Base-by-base conservation (phyloP, 2,329 filamentous ascomycete species). In the Epichloe hybrida region DNA sequence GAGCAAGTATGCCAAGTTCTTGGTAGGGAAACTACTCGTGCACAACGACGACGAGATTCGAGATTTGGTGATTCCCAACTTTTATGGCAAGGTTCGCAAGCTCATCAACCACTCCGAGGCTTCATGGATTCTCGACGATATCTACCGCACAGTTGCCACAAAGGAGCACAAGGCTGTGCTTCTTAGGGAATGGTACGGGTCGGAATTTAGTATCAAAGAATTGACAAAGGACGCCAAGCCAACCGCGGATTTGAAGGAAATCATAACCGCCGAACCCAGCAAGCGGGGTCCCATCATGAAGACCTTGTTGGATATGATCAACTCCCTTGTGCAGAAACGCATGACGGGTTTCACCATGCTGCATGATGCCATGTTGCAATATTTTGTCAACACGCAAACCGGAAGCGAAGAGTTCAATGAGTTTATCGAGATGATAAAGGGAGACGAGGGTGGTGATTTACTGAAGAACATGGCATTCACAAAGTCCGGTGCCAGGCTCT, bases 321-420 rank as follows among this genome's bases (percentile, higher is more conserved):
- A 96, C 68, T 81, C 85, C 55, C 78, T 98, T 41, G 79, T 97
- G 46, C 90, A 98, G 69, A 98, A 98, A 79, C 93, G 93, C 70
- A 83, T 93, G 70, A 94, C 88, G 1, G 91, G 88, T 9, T 97
- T 98, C 69, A 97, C 91, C 2, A 94, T 98, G 78, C 79, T 98
- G 20, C 94, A 98, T 67, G 93, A 97, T 62, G 93, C 93, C 47
- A 95, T 98, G 90, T 74, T 96, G 53, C 91, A 98, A 65, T 98
- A 96, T 69, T 96, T 91, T 69, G 71, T 88, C 49, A 91, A 86
- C 60, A 81, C 83, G 45, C 83, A 85, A 56, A 73, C 79, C 4
- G 89, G 85, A 3, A 87, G 83, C 43, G 81, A 87, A 52, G 91
- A 97, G 65, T 83, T 88, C 41, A 86, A 75, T 35, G 89, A 95